Evolutionary conservation across 1,139 yeast genomes (phyloP), one percentile per base, ranked within the genome.

Genomic region (Pneumocystis jirovecii): DNA sequence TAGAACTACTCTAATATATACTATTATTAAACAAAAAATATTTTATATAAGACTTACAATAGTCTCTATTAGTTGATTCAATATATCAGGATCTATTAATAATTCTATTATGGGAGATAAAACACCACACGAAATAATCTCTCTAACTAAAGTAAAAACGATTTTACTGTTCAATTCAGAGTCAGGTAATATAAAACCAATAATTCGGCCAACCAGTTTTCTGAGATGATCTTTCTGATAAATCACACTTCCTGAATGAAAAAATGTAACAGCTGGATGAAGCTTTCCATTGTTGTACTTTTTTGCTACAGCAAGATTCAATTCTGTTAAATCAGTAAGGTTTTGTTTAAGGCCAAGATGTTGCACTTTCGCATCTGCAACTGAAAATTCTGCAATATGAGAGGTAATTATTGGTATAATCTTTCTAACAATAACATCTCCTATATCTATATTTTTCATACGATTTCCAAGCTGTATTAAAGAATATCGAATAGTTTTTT

Each of bases 61-160:
- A 65, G 82, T 81, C 6, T 85, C 84, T 25, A 89, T 80, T 64
- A 80, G 72, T 65, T 83, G 80, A 72, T 90, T 91, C 82, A 86
- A 86, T 68, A 84, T 87, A 72, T 89, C 96, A 0, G 93, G 83
- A 66, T 87, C 93, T 0, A 86, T 77, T 0, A 87, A 71, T 77
- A 86, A 81, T 31, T 77, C 74, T 37, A 87, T 72, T 0, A 86
- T 73, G 0, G 88, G 87, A n/a, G 74, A 73, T 5, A 85, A 65
- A 0, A 85, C 80, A 64, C 82, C 81, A 45, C 84, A 78, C 0
- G 89, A 76, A 3, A 89, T 67, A 6, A 91, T 78, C 71, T 91
- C 96, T 25, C 85, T 78, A 0, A 86, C 73, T 21, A 91, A 75
- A 0, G 81, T 73, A 0, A 71, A 67, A 0, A 83, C 85, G 2